phyloP scores from a whole-genome alignment of 176 grass and related monocot genomes.

The Raddia distichophylla region DNA sequence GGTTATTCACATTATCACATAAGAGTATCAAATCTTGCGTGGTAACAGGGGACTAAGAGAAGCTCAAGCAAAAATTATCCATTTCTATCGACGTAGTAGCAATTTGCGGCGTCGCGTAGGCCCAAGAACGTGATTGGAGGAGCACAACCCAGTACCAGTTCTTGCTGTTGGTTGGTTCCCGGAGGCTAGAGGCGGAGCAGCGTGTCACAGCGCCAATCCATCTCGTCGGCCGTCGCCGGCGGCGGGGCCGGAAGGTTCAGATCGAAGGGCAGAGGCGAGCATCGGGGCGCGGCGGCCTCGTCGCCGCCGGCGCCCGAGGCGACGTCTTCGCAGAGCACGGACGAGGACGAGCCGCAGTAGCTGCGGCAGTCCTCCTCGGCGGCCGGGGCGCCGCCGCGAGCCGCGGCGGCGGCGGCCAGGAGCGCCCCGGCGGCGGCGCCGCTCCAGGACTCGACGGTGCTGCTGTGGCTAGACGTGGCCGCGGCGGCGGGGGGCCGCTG shows the following conservation, averaged over 20 bases:
- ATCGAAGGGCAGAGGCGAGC: conserved; percentile 62
- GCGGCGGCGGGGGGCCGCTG: conserved; percentile 7
- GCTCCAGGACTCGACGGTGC: conserved; percentile 80
- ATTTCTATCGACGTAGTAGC: conserved; percentile 38
- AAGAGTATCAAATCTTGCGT: conserved; percentile 38
- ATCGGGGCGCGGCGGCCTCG: conserved; percentile 39
- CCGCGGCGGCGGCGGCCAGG: conserved; percentile 22
- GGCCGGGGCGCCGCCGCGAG: neutral
- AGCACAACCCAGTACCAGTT: conserved; percentile 6
- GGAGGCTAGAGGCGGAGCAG: conserved; percentile 50
- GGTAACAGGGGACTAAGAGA: conserved; percentile 15
- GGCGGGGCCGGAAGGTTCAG: conserved; percentile 65
- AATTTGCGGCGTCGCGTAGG: conserved; percentile 11
- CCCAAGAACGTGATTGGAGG: neutral
- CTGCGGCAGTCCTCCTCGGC: conserved; percentile 62
- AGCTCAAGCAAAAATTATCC: conserved; percentile 15
- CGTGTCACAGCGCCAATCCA: conserved; percentile 72
- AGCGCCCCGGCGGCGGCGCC: neutral
- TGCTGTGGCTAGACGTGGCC: conserved; percentile 74
- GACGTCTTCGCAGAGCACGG: conserved; percentile 60
- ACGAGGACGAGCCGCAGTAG: conserved; percentile 76
- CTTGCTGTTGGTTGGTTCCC: neutral
- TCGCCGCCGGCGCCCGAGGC: conserved; percentile 43
- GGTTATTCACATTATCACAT: conserved; percentile 53
- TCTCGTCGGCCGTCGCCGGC: conserved; percentile 46